Base-by-base conservation (phyloP, 1,139 yeast species). In the Arxiozyma heterogenica region DNA sequence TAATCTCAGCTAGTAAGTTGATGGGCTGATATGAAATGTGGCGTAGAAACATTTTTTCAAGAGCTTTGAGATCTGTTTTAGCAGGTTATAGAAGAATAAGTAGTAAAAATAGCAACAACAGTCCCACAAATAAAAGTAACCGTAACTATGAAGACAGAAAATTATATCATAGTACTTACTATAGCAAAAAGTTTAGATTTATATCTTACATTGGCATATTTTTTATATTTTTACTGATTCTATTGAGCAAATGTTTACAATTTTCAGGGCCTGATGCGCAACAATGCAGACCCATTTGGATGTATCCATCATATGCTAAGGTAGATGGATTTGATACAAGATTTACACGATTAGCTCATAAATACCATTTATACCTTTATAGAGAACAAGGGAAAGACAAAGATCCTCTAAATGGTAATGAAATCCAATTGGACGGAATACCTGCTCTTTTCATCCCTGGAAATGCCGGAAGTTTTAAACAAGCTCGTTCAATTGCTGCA, bases 391-490 rank as follows among this genome's bases (percentile, higher is more conserved):
- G 82, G 0, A 75, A 80, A 56, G 98, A 93, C 67, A 73, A 73
- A 1, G 73, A 75, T 52, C 82, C 87, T 44, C 65, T 71, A 27
- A 71, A 73, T 17, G 71, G 72, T 43, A 68, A 68, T 11, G 71
- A 70, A 12, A 65, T 73, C 18, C 70, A 70, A 12, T 67, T 85
- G 41, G 77, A 77, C 51, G 98, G 98, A 0, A 78, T 85, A 1
- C 99, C 99, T 0, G 89, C 88, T 0, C 72, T 94, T 22, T 94
- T 94, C 66, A 86, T 94, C 44, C 98, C 98, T 0, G 99, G 99
- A 0, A 94, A 94, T 67, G 98, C 98, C 0, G 98, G 99, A 1
- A 86, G 95, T 59, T 90, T 82, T 69, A 80, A 83, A 60, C 99
- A 94, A 70, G 95, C 82, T 11, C 75, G 98, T 54, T 86, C 96